Evolutionary conservation across 2,329 filamentous ascomycete species (phyloP).

Genomic region (Rhynchosporium agropyri): DNA sequence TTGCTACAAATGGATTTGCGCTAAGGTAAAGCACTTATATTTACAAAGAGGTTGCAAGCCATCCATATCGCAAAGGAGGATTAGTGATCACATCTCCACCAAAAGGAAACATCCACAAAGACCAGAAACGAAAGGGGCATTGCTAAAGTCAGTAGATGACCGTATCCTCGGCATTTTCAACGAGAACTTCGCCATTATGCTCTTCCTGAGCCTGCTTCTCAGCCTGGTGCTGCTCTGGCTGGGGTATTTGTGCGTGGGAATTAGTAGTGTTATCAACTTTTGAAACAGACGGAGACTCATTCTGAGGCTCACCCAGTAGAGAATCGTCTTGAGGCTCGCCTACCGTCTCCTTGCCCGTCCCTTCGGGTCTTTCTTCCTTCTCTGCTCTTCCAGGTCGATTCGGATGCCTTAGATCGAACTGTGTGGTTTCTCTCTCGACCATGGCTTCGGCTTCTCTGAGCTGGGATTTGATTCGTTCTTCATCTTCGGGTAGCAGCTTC

Average conservation of each 20-base stretch:
- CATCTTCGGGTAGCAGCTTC: constrained; percentile 70
- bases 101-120: neutral
- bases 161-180: constrained; percentile 85
- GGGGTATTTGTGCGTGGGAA: constrained; percentile 38
- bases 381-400: constrained; percentile 31
- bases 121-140: neutral
- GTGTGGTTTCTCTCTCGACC: constrained; percentile 66
- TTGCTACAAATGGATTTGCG: neutral
- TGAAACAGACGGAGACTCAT: constrained; percentile 45
- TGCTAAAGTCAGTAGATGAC: constrained; percentile 74
- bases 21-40: constrained; percentile 5
- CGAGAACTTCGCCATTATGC: constrained; percentile 74
- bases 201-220: constrained; percentile 59
- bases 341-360: constrained; percentile 45
- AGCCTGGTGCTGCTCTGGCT: constrained; percentile 39
- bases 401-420: constrained; percentile 57
- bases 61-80: neutral
- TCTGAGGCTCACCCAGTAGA: constrained; percentile 48
- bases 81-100: neutral
- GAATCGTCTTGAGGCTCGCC: constrained; percentile 50
- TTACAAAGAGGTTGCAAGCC: constrained; percentile 10
- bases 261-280: constrained; percentile 46
- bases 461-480: constrained; percentile 71
- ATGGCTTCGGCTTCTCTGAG: constrained; percentile 63
- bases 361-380: constrained; percentile 37